Conservation (phyloP, 2,329 filamentous ascomycete genomes). For the Aspergillus jensenii region DNA sequence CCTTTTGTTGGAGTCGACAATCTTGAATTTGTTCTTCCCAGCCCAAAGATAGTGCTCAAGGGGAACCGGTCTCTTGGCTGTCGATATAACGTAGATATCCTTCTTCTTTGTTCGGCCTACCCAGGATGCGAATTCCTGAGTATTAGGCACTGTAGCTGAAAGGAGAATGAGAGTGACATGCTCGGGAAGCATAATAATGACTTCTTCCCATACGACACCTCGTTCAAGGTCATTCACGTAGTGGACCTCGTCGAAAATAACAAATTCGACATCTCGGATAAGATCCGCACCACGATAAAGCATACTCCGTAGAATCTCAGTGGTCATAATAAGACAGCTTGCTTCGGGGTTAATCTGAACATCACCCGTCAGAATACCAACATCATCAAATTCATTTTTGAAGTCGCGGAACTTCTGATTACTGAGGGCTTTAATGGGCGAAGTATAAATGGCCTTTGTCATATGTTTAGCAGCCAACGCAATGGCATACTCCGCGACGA, state of each 20-base stretch:
- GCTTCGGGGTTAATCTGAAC: conserved; percentile 97
- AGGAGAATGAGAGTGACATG: conserved; percentile 94
- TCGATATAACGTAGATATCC: conserved; percentile 98
- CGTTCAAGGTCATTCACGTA: conserved; percentile 96
- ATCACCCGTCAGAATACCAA: conserved; percentile 94
- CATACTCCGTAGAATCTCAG: conserved; percentile 97
- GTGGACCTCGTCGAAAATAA: conserved; percentile 98
- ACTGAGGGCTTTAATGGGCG: conserved; percentile 95
- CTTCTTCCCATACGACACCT: conserved; percentile 98
- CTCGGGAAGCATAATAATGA: conserved; percentile 98
- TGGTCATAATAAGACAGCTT: conserved; percentile 98
- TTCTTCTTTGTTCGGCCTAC: conserved; percentile 97
- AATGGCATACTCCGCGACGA: conserved; percentile 97
- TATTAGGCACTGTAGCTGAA: conserved; percentile 96
- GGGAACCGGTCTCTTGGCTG: conserved; percentile 89
- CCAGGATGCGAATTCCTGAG: conserved; percentile 97
- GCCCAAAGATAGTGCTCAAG: conserved; percentile 97
- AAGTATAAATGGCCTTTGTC: conserved; percentile 99
- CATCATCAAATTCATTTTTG: conserved; percentile 83
- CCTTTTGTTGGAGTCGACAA: conserved; percentile 87
- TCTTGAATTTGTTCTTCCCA: conserved; percentile 87
- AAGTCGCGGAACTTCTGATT: conserved; percentile 99
- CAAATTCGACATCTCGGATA: conserved; percentile 95
- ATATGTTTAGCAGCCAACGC: conserved; percentile 95
- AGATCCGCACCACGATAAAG: conserved; percentile 93